These are phyloP conservation scores for Candida chilensis DNA, from an alignment of 805 yeast genomes.

Conservation along the genomic window DNA sequence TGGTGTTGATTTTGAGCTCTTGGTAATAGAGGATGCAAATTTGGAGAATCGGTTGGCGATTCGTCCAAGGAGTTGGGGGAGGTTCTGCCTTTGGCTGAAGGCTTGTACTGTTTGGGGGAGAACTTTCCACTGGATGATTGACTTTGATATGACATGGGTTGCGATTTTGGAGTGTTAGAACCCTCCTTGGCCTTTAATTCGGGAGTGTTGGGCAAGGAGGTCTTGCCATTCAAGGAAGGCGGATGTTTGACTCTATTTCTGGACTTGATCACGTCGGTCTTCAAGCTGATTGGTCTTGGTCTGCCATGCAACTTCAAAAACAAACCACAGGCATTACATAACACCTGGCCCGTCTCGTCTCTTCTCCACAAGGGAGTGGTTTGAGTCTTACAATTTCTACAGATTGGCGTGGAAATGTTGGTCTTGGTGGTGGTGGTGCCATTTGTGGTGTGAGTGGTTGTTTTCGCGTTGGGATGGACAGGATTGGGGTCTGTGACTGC, in stretches of 20 bases:
- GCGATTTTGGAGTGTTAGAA: slow-evolving; percentile 10
- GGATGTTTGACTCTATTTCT: slow-evolving; percentile 73
- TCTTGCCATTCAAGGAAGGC: slow-evolving; percentile 12
- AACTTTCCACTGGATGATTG: slow-evolving; percentile 9
- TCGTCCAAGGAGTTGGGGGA: slow-evolving; percentile 8
- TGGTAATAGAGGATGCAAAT: slow-evolving; percentile 28
- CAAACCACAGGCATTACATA: slow-evolving; percentile 92
- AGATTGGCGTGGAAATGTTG: slow-evolving; percentile 57
- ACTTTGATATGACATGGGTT: slow-evolving; percentile 9
- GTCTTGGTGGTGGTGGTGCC: slow-evolving; percentile 61
- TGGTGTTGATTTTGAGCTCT: slow-evolving; percentile 14
- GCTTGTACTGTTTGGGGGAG: slow-evolving; percentile 26
- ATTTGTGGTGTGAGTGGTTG: slow-evolving; percentile 46
- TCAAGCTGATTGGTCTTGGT: slow-evolving; percentile 83
- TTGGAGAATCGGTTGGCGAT: slow-evolving; percentile 16
- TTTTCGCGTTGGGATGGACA: slow-evolving; percentile 54
- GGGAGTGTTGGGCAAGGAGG: slow-evolving; percentile 44
- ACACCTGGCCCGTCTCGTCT: slow-evolving; percentile 82
- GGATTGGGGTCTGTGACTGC: slow-evolving; percentile 11
- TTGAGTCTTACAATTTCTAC: slow-evolving; percentile 86
- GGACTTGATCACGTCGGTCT: slow-evolving; percentile 87
- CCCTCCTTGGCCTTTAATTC: slow-evolving; percentile 43
- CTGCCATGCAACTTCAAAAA: slow-evolving; percentile 87
- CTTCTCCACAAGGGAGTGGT: slow-evolving; percentile 95
- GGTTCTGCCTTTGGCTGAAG: slow-evolving; percentile 7